Evolutionary conservation across 805 yeast genomes (phyloP).

Genomic region (Myxozyma kluyveri): DNA sequence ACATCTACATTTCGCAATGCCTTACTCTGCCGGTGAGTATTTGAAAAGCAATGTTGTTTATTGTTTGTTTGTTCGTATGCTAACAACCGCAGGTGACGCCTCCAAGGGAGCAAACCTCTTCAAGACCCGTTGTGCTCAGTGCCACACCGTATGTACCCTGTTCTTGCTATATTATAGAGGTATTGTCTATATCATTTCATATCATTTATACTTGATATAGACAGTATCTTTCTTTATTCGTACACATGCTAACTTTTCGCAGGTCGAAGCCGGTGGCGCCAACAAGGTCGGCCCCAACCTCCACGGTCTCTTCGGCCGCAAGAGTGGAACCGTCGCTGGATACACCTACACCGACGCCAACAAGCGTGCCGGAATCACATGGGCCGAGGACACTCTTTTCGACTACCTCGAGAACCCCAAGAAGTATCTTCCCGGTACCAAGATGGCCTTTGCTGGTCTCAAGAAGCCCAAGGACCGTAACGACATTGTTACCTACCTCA

Average conservation of each 20-base stretch:
- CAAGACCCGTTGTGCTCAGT: constrained; percentile 98
- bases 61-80: not conserved
- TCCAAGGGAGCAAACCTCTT: constrained; percentile 97
- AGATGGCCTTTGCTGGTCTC: constrained; percentile 99
- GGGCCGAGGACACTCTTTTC: constrained; percentile 85
- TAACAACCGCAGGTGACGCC: constrained; percentile 51
- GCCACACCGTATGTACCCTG: constrained; percentile 91
- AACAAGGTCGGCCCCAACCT: constrained; percentile 99
- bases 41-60: not conserved
- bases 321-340: constrained; percentile 88
- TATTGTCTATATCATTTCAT: too few relatives aligned
- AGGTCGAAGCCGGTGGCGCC: constrained; percentile 81
- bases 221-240: too few relatives aligned
- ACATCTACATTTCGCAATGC: constrained; percentile 15
- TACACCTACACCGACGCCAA: constrained; percentile 97
- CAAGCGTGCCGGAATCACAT: constrained; percentile 87
- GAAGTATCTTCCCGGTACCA: constrained; percentile 99
- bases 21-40: constrained; percentile 27
- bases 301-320: constrained; percentile 90
- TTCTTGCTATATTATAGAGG: too few relatives aligned
- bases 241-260: too few relatives aligned
- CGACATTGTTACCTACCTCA: constrained; percentile 77
- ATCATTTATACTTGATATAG: too few relatives aligned
- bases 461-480: constrained; percentile 99
- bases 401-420: constrained; percentile 99